Evolutionary conservation across 2,329 filamentous ascomycete genomes (phyloP).

Genomic region (Tolypocladium paradoxum): DNA sequence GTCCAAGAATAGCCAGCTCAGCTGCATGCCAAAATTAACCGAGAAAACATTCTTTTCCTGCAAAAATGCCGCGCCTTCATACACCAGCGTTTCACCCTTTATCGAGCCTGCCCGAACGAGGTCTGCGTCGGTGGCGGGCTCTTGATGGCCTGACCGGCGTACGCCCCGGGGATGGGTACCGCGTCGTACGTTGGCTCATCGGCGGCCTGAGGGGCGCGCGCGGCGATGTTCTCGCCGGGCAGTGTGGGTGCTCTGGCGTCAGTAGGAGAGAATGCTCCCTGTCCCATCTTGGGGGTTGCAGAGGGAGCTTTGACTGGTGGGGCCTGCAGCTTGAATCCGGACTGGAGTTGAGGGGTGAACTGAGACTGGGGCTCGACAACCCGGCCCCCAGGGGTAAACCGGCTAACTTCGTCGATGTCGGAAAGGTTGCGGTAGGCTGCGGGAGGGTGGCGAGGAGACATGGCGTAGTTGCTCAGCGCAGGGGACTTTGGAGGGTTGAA

Average conservation of each 20-base stretch:
- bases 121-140: constrained; percentile 37
- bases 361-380: constrained; percentile 54
- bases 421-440: constrained; percentile 41
- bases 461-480: constrained; percentile 33
- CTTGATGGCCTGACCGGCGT: constrained; percentile 46
- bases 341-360: constrained; percentile 36
- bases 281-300: constrained; percentile 60
- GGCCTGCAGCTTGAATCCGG: constrained; percentile 75
- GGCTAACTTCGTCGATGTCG: constrained; percentile 31
- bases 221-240: constrained; percentile 10
- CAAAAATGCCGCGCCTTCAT: neutral
- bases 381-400: constrained; percentile 44
- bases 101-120: constrained; percentile 26
- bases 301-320: constrained; percentile 70
- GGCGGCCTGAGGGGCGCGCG: constrained; percentile 57
- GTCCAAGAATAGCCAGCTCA: constrained; percentile 1
- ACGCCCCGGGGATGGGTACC: constrained; percentile 83
- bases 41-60: neutral
- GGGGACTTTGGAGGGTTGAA: constrained; percentile 25
- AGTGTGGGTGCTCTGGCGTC: constrained; percentile 8
- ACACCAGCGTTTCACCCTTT: neutral
- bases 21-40: neutral
- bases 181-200: constrained; percentile 77
- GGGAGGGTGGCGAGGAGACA: constrained; percentile 52
- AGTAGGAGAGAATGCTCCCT: constrained; percentile 50